Conservation (phyloP, 805 yeast genomes). For the Jamesozyma lodderae region DNA sequence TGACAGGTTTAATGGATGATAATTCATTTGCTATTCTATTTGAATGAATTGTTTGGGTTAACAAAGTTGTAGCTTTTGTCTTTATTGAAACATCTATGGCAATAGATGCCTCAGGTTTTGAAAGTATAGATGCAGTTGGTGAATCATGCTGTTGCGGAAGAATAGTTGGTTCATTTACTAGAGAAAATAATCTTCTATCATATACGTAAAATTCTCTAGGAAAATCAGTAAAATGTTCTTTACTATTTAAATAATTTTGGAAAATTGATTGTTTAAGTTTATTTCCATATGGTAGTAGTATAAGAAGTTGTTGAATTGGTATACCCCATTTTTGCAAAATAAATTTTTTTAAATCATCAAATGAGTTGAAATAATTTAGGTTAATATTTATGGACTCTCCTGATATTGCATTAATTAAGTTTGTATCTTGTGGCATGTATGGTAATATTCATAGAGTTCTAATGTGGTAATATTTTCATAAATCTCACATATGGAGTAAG, state of each 20-base stretch:
- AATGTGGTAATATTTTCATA: not conserved
- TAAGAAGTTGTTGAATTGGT: slow-evolving; percentile 35
- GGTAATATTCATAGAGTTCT: not conserved
- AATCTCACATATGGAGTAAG: too few species aligned
- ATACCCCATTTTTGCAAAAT: slow-evolving; percentile 36
- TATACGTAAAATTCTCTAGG: slow-evolving; percentile 45
- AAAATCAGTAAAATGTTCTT: too few species aligned
- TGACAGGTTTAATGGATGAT: slow-evolving; percentile 27
- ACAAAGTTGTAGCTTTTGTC: not conserved
- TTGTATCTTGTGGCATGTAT: slow-evolving; percentile 5
- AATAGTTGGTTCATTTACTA: slow-evolving; percentile 19
- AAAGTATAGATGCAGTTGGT: too few species aligned
- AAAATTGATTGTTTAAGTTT: slow-evolving; percentile 36
- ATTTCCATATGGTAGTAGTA: slow-evolving; percentile 58
- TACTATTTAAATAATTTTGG: slow-evolving; percentile 28
- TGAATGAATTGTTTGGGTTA: not conserved
- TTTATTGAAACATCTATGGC: too few species aligned
- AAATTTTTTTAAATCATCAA: slow-evolving; percentile 37
- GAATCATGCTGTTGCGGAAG: too few species aligned
- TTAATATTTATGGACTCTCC: slow-evolving; percentile 34
- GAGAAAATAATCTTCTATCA: slow-evolving; percentile 50
- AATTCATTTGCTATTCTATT: not conserved
- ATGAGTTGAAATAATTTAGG: slow-evolving; percentile 32
- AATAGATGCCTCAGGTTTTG: too few species aligned
- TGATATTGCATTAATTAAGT: slow-evolving; percentile 36